Conservation (phyloP, 2,329 filamentous ascomycete genomes). For the Claviceps arundinis region DNA sequence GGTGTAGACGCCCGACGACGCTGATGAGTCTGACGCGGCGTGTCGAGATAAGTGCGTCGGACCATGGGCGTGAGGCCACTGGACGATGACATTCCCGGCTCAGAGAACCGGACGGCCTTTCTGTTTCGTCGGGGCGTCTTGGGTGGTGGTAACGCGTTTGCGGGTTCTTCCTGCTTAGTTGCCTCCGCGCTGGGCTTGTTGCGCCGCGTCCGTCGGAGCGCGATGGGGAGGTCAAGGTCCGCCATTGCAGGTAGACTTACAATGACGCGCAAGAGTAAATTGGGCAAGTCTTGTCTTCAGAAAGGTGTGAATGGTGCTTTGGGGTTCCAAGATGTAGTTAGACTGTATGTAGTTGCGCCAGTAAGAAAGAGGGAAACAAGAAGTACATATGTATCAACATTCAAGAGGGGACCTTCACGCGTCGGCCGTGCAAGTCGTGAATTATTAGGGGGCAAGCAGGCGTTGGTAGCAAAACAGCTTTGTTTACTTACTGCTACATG, state of each 20-base stretch:
- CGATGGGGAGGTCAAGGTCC: slow-evolving; percentile 35
- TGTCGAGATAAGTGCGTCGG: slow-evolving; percentile 33
- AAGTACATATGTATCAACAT: no score
- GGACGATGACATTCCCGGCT: slow-evolving; percentile 33
- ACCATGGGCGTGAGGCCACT: slow-evolving; percentile 48
- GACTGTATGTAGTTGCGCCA: no score
- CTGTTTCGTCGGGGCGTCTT: slow-evolving; percentile 22
- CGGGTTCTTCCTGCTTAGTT: slow-evolving; percentile 8
- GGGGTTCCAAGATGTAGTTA: no score
- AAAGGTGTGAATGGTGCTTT: no score
- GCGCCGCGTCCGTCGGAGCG: slow-evolving; percentile 41
- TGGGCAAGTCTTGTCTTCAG: no score
- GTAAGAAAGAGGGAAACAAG: no score
- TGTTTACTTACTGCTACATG: slow-evolving; percentile 35
- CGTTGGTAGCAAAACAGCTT: slow-evolving; percentile 3
- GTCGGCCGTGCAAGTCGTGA: not conserved
- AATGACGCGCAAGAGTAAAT: no score
- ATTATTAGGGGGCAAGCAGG: not conserved
- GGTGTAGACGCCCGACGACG: slow-evolving; percentile 32
- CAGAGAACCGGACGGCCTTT: slow-evolving; percentile 46
- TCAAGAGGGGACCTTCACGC: not conserved
- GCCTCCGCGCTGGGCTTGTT: slow-evolving; percentile 20
- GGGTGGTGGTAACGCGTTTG: slow-evolving; percentile 5
- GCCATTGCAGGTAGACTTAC: slow-evolving; percentile 16
- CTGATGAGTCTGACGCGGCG: slow-evolving; percentile 15